Base-by-base conservation (phyloP, 495 filamentous ascomycete genomes). In the Hypoxylon cercidicola region DNA sequence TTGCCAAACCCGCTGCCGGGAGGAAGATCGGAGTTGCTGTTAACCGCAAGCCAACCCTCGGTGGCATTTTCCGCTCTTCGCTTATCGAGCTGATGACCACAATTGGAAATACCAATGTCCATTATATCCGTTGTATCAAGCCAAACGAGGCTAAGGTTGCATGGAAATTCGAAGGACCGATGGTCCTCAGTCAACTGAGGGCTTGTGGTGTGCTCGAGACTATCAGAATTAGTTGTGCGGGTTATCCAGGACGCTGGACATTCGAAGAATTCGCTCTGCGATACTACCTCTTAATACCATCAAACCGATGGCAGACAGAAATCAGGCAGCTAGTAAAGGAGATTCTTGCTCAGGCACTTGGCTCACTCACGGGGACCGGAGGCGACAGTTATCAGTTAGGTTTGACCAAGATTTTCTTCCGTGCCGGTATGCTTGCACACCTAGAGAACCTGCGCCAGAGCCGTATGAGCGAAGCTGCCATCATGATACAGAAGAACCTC, bases 71-170 rank as follows among this genome's bases (percentile, higher is more conserved):
- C 88, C 97, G 97, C 73, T 96, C 93, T 4, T 98, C 95, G 12
- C 82, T 99, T 71, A 97, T 99, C 68, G 96, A 99, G 73, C 85
- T 99, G 47, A 99, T 99, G 95, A 80, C 86, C 70, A 99, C 96
- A 0, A 99, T 99, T 73, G 96, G 96, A 71, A 93, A 88, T 57
- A 99, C 95, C 8, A 94, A 99, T 68, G 95, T 99, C 35, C 95
- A 99, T 77, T 99, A 99, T 76, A 99, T 99, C 69, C 91, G 95
- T 59, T 99, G 95, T 76, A 99, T 99, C 79, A 99, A 99, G 77
- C 95, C 95, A 2, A 99, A 99, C 72, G 95, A 99, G 78, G 91
- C 89, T 60, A 99, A 99, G 77, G 91, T 89, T 62, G 83, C 96
- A 2, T 99, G 95, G 95, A 96, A 96, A 62, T 99, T 98, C 62